phyloP scores from a whole-genome alignment of 1,284 basidiomycete genomes.

The Ustilago crameri region DNA sequence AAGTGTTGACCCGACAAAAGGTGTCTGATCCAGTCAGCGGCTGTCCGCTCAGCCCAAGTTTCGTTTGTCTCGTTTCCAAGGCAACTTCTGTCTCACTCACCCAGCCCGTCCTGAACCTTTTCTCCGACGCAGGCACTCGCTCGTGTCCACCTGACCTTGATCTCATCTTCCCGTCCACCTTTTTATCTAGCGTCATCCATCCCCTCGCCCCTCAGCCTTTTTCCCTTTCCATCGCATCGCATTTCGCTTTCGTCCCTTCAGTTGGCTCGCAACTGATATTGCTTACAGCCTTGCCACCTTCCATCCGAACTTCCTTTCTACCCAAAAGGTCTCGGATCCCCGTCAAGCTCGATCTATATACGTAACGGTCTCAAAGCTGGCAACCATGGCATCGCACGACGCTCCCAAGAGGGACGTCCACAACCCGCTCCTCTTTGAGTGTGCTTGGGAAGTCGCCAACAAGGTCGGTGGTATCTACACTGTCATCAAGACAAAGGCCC shows the following conservation, averaged over 20 bases:
- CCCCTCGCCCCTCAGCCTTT: not conserved
- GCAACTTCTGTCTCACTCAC: constrained; percentile 7
- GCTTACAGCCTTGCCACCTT: not conserved
- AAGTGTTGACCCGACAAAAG: not conserved
- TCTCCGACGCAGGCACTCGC: not conserved
- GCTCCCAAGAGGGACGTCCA: constrained; percentile 56
- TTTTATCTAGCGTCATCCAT: not conserved
- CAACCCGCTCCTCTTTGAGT: constrained; percentile 64
- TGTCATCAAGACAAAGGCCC: constrained; percentile 98
- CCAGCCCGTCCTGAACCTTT: not conserved
- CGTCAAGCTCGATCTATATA: not conserved
- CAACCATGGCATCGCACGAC: constrained; percentile 24
- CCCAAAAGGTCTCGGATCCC: not conserved
- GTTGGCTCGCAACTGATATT: not conserved
- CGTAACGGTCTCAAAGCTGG: constrained; percentile 4
- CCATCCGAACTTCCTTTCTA: not conserved
- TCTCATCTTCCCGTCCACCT: not conserved
- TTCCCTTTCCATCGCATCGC: not conserved
- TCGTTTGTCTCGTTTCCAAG: not conserved
- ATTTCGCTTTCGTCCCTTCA: constrained; percentile 1
- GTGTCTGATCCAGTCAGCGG: not conserved
- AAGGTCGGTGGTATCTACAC: constrained; percentile 97
- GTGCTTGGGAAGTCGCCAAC: constrained; percentile 65
- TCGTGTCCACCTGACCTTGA: not conserved
- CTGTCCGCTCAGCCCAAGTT: not conserved